phyloP scores from a whole-genome alignment of 2,329 filamentous ascomycete species.

The Botrytis fabae region DNA sequence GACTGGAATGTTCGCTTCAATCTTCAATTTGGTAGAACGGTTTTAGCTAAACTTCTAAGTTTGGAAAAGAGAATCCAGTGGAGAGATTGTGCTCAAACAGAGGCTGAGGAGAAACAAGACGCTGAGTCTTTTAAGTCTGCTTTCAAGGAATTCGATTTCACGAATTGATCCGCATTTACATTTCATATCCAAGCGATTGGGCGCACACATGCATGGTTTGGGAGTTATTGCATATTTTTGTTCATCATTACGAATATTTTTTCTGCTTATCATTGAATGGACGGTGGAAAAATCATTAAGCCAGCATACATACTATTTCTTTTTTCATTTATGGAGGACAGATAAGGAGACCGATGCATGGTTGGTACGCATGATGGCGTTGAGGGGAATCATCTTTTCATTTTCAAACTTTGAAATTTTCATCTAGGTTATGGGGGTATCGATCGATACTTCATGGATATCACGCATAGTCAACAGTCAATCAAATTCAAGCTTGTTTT shows the following conservation, averaged over 20 bases:
- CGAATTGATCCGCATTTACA: constrained; percentile 24
- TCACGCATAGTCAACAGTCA: neutral
- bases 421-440: neutral
- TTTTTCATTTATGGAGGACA: neutral
- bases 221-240: constrained; percentile 2
- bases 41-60: constrained; percentile 82
- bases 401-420: neutral
- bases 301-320: neutral
- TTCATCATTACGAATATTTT: neutral
- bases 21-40: constrained; percentile 83
- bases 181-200: neutral
- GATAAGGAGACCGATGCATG: neutral
- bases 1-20: constrained; percentile 76
- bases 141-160: constrained; percentile 85
- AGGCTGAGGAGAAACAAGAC: constrained; percentile 77
- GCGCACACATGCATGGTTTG: neutral
- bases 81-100: constrained; percentile 78
- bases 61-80: constrained; percentile 79
- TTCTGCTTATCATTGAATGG: neutral
- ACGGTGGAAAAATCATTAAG: neutral
- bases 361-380: constrained; percentile 2
- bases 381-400: neutral
- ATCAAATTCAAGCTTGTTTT: neutral
- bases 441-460: neutral
- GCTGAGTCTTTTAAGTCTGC: constrained; percentile 75